Conservation (phyloP, 2,329 filamentous ascomycete species). For the Sporothrix dimorphospora region DNA sequence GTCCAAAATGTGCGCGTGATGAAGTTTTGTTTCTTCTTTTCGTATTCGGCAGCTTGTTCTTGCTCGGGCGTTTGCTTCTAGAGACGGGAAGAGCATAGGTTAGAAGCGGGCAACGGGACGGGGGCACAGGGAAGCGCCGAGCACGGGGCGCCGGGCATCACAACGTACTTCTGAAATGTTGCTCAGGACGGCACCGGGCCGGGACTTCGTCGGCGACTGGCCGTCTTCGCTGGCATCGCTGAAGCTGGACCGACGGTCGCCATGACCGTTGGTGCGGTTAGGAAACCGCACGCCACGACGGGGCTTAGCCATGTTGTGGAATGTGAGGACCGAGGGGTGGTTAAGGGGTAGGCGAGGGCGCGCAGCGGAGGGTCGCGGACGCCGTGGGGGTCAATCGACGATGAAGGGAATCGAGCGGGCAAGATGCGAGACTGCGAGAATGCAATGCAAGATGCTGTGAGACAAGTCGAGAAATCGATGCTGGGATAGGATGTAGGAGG, state of each 20-base stretch:
- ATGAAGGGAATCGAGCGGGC: background rate
- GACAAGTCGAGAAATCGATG: background rate
- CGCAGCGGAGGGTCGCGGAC: background rate
- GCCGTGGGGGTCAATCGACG: background rate
- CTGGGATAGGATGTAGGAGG: background rate
- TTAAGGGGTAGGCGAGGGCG: background rate
- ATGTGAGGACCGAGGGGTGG: background rate
- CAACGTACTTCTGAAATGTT: slow-evolving; percentile 45
- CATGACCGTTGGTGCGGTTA: slow-evolving; percentile 54
- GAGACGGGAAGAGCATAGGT: slow-evolving; percentile 5
- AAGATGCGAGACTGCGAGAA: background rate
- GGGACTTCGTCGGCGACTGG: slow-evolving; percentile 36
- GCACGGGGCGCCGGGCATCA: background rate
- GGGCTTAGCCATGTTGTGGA: slow-evolving; percentile 39
- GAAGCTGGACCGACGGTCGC: slow-evolving; percentile 68
- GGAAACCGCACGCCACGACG: slow-evolving; percentile 60
- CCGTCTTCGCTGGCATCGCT: slow-evolving; percentile 55
- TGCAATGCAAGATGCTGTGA: background rate
- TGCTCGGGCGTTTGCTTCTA: slow-evolving; percentile 50
- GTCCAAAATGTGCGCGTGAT: slow-evolving; percentile 97
- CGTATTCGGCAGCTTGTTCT: slow-evolving; percentile 68
- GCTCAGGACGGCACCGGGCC: slow-evolving; percentile 41
- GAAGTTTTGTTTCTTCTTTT: slow-evolving; percentile 99
- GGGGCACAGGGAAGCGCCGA: background rate
- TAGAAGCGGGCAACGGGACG: background rate